Conservation (phyloP, 192 early-diverging fungal genomes). For the Helicostylum pulchrum region DNA sequence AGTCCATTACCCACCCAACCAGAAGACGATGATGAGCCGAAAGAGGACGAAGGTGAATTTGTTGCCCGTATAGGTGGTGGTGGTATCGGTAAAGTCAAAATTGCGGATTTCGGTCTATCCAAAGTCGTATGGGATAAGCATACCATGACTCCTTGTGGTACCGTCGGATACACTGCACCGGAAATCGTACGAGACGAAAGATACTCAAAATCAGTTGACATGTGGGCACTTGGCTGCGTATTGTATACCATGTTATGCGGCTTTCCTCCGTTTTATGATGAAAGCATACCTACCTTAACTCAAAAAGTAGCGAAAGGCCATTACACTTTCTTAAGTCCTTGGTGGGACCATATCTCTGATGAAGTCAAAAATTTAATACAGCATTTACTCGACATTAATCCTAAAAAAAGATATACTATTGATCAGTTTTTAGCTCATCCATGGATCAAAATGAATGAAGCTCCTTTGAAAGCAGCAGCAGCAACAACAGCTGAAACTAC, state of each 20-base stretch:
- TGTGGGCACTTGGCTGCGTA: conserved; percentile 86
- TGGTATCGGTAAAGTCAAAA: conserved; percentile 81
- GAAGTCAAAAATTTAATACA: conserved; percentile 72
- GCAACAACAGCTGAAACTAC: neutral
- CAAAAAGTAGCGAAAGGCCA: conserved; percentile 84
- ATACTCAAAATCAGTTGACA: conserved; percentile 80
- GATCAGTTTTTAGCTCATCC: conserved; percentile 79
- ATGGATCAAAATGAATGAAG: conserved; percentile 65
- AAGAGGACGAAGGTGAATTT: conserved; percentile 74
- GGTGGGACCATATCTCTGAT: conserved; percentile 86
- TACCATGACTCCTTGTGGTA: conserved; percentile 89
- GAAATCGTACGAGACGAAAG: conserved; percentile 84
- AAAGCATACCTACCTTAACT: conserved; percentile 70
- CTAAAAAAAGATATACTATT: conserved; percentile 71
- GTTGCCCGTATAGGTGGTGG: conserved; percentile 73
- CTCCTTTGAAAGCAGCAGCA: conserved; percentile 10
- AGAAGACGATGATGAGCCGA: conserved; percentile 62
- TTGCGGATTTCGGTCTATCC: conserved; percentile 89
- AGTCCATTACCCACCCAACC: conserved; percentile 29
- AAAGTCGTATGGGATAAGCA: conserved; percentile 82
- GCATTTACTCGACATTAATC: conserved; percentile 65
- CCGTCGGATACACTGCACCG: conserved; percentile 89
- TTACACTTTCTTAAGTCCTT: conserved; percentile 81
- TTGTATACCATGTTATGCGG: conserved; percentile 78
- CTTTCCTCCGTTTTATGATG: conserved; percentile 83